phyloP scores from a whole-genome alignment of 305 asterid species.

The Solanum hybrid region DNA sequence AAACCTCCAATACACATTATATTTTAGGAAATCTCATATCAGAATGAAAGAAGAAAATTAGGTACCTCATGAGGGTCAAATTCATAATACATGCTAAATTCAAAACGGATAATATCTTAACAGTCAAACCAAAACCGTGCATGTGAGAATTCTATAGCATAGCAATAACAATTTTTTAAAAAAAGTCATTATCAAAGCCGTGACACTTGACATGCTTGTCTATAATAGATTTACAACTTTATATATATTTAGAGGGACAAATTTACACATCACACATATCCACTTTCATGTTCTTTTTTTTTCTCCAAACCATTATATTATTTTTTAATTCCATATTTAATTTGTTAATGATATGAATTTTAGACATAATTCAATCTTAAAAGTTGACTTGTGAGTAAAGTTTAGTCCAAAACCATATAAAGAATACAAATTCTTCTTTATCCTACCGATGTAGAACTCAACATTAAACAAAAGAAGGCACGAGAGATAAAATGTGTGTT shows the following conservation, averaged over 20 bases:
- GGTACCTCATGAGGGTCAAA: no score
- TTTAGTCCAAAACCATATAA: neutral
- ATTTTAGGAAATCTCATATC: neutral
- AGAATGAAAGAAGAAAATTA: neutral
- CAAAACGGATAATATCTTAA: neutral
- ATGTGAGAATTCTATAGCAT: neutral
- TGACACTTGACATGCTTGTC: neutral
- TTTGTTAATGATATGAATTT: neutral
- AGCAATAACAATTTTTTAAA: neutral
- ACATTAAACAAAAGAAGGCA: neutral
- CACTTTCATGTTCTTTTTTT: neutral
- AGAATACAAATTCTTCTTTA: neutral
- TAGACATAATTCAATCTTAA: neutral
- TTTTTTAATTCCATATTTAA: neutral
- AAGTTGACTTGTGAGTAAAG: neutral
- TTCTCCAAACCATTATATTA: neutral
- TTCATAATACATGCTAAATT: neutral
- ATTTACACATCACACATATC: neutral
- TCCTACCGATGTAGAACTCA: neutral
- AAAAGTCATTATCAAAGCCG: neutral
- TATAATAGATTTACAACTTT: neutral
- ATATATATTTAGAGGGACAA: neutral
- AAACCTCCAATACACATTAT: no score
- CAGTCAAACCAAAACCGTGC: neutral
- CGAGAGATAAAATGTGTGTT: neutral